Percentiles rank a stretch among this genome's conserved stretches.
phyloP scores from a whole-genome alignment of 1,284 basidiomycete genomes.

The Trichosporon ovoides region DNA sequence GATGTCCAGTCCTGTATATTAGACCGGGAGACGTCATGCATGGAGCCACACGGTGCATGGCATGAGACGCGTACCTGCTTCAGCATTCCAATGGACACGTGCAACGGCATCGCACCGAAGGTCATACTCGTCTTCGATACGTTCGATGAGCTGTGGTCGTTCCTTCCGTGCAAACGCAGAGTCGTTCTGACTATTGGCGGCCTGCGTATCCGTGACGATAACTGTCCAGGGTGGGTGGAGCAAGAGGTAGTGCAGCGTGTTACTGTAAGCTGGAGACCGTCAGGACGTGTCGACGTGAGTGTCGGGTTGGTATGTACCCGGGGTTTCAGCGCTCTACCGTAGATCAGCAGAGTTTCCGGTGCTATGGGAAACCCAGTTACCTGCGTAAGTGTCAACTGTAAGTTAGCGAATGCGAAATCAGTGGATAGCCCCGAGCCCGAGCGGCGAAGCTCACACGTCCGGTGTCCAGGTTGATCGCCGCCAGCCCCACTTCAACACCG shows the following conservation, averaged over 20 bases:
- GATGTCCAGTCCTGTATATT: conserved; percentile 62
- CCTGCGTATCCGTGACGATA: conserved; percentile 65
- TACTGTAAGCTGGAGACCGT: conserved; percentile 60
- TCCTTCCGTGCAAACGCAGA: not conserved
- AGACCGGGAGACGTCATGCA: not conserved
- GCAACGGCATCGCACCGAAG: conserved; percentile 62
- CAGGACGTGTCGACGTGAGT: not conserved
- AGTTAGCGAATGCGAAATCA: conserved; percentile 8
- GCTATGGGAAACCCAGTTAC: conserved; percentile 12
- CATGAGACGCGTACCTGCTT: conserved; percentile 49
- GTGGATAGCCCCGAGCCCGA: conserved; percentile 33
- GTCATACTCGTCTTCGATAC: conserved; percentile 69
- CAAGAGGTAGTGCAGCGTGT: conserved; percentile 78
- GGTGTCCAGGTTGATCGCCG: conserved; percentile 72
- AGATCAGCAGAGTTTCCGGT: not conserved
- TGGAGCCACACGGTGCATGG: not conserved
- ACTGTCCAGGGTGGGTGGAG: conserved; percentile 66
- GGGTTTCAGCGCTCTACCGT: not conserved
- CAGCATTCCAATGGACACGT: conserved; percentile 76
- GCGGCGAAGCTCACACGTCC: conserved; percentile 57
- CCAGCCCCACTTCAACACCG: conserved; percentile 73
- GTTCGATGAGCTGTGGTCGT: conserved; percentile 58
- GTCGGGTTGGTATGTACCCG: not conserved
- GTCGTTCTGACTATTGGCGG: conserved; percentile 27
- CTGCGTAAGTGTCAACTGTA: conserved; percentile 20